Conservation (phyloP, 805 yeast species). For the Candida maltosa region DNA sequence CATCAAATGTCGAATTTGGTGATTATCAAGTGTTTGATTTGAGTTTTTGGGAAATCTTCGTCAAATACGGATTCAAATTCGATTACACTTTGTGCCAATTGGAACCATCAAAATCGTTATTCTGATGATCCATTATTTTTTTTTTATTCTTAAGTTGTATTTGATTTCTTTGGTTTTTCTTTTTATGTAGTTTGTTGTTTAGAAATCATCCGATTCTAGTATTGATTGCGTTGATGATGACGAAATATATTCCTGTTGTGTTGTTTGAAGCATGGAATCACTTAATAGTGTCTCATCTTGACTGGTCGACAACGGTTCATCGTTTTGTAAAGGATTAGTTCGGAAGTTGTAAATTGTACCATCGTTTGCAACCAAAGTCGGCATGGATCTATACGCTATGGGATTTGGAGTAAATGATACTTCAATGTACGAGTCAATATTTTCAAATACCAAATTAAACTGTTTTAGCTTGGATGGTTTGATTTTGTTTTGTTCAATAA, state of each 20-base stretch:
- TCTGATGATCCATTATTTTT: slow-evolving; percentile 1
- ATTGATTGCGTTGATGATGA: background rate
- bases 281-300: slow-evolving; percentile 1
- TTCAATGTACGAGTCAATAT: slow-evolving; percentile 4
- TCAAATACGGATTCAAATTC: slow-evolving; percentile 35
- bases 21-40: slow-evolving; percentile 43
- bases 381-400: slow-evolving; percentile 3
- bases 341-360: background rate
- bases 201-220: background rate
- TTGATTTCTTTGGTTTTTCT: too few relatives aligned
- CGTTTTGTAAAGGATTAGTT: too few relatives aligned
- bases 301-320: too few relatives aligned
- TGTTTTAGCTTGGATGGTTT: slow-evolving; percentile 6
- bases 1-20: slow-evolving; percentile 23
- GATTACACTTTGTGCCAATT: slow-evolving; percentile 30
- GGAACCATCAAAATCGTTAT: slow-evolving; percentile 20
- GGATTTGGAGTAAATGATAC: slow-evolving; percentile 5
- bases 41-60: slow-evolving; percentile 37
- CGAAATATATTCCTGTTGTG: background rate
- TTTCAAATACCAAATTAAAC: slow-evolving; percentile 6
- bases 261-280: background rate
- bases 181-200: slow-evolving; percentile 1
- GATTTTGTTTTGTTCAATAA: slow-evolving; percentile 3
- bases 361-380: slow-evolving; percentile 4
- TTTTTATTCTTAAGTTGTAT: background rate